phyloP scores from a whole-genome alignment of 768 basidiomycete species.

The Astraeus odoratus region DNA sequence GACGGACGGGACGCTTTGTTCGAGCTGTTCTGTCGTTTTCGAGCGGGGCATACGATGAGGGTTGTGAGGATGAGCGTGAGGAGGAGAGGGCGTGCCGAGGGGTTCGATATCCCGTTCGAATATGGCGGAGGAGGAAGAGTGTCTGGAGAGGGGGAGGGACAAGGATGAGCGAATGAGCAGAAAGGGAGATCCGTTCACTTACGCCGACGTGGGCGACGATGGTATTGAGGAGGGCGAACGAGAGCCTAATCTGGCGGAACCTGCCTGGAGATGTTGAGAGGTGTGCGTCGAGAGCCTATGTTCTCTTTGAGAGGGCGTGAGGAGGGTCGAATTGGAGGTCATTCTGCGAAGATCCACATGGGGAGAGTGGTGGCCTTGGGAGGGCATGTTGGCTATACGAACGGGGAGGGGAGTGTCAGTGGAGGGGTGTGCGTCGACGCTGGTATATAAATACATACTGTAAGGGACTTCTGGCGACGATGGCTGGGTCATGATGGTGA shows the following conservation, averaged over 20 bases:
- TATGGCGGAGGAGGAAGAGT: conserved; percentile 83
- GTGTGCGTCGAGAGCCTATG: conserved; percentile 35
- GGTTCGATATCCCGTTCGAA: conserved; percentile 91
- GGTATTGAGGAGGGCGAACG: conserved; percentile 70
- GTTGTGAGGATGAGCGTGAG: conserved; percentile 39
- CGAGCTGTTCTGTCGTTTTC: conserved; percentile 66
- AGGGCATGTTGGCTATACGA: conserved; percentile 12
- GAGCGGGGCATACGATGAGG: conserved; percentile 71
- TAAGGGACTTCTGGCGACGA: background rate
- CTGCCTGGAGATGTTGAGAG: conserved; percentile 43
- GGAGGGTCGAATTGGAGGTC: conserved; percentile 40
- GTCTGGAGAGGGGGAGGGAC: conserved; percentile 16
- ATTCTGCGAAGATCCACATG: conserved; percentile 49
- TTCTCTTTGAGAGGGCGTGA: conserved; percentile 33
- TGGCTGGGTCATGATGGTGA: background rate
- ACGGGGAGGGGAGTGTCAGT: background rate
- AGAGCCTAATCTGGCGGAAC: conserved; percentile 44
- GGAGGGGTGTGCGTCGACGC: background rate
- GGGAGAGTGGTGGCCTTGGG: conserved; percentile 22
- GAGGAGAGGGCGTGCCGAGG: conserved; percentile 29
- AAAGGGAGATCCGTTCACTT: conserved; percentile 23
- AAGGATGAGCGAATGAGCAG: conserved; percentile 5
- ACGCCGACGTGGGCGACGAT: conserved; percentile 76
- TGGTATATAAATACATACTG: background rate
- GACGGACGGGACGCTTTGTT: conserved; percentile 78